Base-by-base conservation (phyloP, 805 yeast genomes). In the Candida andamanensis region DNA sequence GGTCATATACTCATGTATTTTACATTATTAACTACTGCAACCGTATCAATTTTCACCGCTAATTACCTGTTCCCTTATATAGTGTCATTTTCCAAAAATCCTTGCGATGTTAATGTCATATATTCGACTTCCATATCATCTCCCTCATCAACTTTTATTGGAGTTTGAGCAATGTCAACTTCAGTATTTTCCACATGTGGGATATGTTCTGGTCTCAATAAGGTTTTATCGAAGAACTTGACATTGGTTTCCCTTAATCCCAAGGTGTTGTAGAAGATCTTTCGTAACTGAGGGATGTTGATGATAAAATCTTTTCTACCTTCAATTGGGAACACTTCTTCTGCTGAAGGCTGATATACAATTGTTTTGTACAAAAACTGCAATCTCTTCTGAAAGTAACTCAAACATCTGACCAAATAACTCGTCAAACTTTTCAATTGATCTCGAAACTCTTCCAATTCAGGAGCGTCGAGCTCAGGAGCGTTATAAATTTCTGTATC, bases 321-420 rank as follows among this genome's bases (percentile, higher is more conserved):
- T 17, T 45, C 45, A 17, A 50, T 47, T 4, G 55, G 55, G 30
- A 53, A 51, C 6, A 42, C 20, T 16, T 38, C 37, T 19, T 46
- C 44, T 6, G 49, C 47, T 11, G 37, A 35, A 21, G 36, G 36
- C 29, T 51, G 54, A 35, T 50, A 49, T 7, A 63, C 58, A 13
- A 56, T 36, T 9, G 42, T 40, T 31, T 49, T 45, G 42, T 63
- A 62, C 28, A 63, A 45, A 6, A 54, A 37, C 10, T 42, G 36
- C 9, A 58, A 34, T 20, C 70, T 44, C 24, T 36, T 35, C 30
- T 47, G 52, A 26, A 63, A 48, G 34, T 55, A 63, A 5, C 56
- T 50, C 11, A 44, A 37, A n/a, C 56, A 20, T 18, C 70, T 41
- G 5, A 58, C 47, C 18, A 57, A 49, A 37, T 63, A 62, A 13